phyloP scores from a whole-genome alignment of 2,329 filamentous ascomycete species.

The Fusarium luffae region DNA sequence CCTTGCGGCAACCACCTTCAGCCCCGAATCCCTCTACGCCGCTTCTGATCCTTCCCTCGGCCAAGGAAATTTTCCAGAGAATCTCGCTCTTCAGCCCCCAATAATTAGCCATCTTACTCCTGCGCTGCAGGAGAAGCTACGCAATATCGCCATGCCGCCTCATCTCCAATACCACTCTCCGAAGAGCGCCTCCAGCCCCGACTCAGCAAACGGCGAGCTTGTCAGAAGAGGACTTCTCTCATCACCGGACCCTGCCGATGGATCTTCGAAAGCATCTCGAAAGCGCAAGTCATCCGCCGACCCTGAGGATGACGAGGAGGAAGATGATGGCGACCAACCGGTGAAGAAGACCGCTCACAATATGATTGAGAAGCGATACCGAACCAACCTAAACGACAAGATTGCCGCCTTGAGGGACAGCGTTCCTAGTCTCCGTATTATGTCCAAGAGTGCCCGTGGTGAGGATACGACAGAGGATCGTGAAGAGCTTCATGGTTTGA shows the following conservation, averaged over 20 bases:
- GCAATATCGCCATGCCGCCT: slow-evolving; percentile 72
- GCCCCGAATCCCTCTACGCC: slow-evolving; percentile 52
- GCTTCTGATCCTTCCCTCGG: slow-evolving; percentile 41
- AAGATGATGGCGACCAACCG: slow-evolving; percentile 67
- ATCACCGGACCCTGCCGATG: slow-evolving; percentile 66
- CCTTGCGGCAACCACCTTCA: slow-evolving; percentile 50
- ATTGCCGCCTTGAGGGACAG: slow-evolving; percentile 92
- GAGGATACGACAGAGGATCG: slow-evolving; percentile 78
- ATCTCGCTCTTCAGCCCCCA: slow-evolving; percentile 45
- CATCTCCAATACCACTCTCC: slow-evolving; percentile 70
- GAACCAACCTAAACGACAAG: slow-evolving; percentile 96
- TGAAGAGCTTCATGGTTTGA: slow-evolving; percentile 79
- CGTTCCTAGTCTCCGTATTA: slow-evolving; percentile 87
- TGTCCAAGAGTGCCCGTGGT: slow-evolving; percentile 76
- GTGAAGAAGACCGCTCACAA: slow-evolving; percentile 95
- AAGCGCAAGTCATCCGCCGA: slow-evolving; percentile 78
- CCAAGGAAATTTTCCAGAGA: slow-evolving; percentile 48
- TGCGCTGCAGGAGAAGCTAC: slow-evolving; percentile 70
- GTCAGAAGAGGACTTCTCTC: slow-evolving; percentile 62
- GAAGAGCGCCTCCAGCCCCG: slow-evolving; percentile 67
- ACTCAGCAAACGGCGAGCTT: slow-evolving; percentile 62
- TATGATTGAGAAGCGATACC: slow-evolving; percentile 97
- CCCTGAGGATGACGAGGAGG: slow-evolving; percentile 60
- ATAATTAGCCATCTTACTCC: slow-evolving; percentile 58
- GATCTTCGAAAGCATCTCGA: slow-evolving; percentile 61